These are phyloP conservation scores for Lachnellula willkommii DNA, from an alignment of 2,329 filamentous ascomycete genomes.

Conservation along the genomic window DNA sequence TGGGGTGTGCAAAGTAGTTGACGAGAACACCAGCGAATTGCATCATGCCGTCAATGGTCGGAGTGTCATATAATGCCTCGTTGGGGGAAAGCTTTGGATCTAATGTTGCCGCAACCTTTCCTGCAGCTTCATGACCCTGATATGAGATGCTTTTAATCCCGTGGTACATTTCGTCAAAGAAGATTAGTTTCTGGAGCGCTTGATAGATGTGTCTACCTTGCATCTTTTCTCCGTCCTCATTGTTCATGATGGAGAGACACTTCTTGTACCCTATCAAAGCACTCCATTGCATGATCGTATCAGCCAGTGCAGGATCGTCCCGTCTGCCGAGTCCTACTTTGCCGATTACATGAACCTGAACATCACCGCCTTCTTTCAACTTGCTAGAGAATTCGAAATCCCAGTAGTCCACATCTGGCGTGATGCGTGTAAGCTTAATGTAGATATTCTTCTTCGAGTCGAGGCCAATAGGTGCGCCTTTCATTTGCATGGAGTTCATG, in stretches of 20 bases:
- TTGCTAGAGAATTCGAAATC: not conserved
- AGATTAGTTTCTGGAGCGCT: constrained; percentile 33
- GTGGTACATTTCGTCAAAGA: constrained; percentile 31
- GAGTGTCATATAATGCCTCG: constrained; percentile 1
- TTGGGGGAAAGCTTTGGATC: not conserved
- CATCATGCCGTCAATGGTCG: constrained; percentile 8
- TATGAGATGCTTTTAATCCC: constrained; percentile 31
- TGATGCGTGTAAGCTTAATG: not conserved
- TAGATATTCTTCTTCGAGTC: not conserved
- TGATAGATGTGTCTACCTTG: constrained; percentile 36
- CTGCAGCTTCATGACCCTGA: constrained; percentile 29
- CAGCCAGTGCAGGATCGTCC: not conserved
- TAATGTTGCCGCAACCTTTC: constrained; percentile 5
- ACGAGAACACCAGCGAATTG: constrained; percentile 9
- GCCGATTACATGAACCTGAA: not conserved
- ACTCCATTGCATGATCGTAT: not conserved
- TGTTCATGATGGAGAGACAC: constrained; percentile 29
- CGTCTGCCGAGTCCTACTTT: not conserved
- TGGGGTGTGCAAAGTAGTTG: constrained; percentile 6
- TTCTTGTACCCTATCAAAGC: constrained; percentile 20
- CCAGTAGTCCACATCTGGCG: not conserved
- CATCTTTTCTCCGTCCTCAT: constrained; percentile 30
- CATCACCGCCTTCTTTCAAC: not conserved
- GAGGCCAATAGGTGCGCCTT: constrained; percentile 1
- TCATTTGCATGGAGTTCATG: constrained; percentile 2